These are phyloP conservation scores for Phialocephala subalpina DNA, from an alignment of 2,329 filamentous ascomycete genomes.

Conservation along the genomic window DNA sequence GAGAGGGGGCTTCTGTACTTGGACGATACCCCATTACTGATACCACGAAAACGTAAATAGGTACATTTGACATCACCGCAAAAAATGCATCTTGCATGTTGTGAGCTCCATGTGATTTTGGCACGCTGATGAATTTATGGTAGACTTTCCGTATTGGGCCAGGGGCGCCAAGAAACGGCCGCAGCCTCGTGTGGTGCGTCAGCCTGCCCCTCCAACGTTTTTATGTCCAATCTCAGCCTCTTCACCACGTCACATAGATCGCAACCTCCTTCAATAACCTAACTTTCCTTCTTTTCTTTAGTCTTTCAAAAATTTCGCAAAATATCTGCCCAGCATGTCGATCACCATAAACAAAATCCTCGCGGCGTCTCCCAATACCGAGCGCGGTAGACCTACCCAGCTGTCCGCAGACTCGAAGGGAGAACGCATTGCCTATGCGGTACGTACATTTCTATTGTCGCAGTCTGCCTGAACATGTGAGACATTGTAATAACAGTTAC, in stretches of 20 bases:
- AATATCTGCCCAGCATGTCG: constrained; percentile 46
- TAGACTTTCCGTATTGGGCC: not conserved
- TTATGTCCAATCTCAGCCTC: not conserved
- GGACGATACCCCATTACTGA: constrained; percentile 39
- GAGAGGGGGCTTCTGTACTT: constrained; percentile 26
- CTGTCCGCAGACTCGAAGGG: constrained; percentile 90
- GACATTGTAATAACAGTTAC: constrained; percentile 22
- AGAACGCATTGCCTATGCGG: constrained; percentile 90
- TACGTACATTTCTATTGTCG: constrained; percentile 55
- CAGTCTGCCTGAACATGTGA: too few species aligned
- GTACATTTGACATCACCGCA: not conserved
- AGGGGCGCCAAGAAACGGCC: not conserved
- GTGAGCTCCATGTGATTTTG: too few species aligned
- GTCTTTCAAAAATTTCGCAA: not conserved
- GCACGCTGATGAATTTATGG: too few species aligned
- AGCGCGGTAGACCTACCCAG: constrained; percentile 86
- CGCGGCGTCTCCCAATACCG: constrained; percentile 84
- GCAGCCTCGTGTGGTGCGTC: constrained; percentile 16
- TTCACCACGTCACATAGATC: constrained; percentile 5
- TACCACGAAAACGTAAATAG: constrained; percentile 3
- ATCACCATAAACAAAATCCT: constrained; percentile 74
- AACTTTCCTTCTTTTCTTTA: not conserved
- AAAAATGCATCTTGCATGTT: not conserved
- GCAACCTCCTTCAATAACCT: not conserved
- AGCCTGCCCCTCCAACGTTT: constrained; percentile 27